phyloP scores from a whole-genome alignment of 345 rosid species.

The Theobroma cacao region DNA sequence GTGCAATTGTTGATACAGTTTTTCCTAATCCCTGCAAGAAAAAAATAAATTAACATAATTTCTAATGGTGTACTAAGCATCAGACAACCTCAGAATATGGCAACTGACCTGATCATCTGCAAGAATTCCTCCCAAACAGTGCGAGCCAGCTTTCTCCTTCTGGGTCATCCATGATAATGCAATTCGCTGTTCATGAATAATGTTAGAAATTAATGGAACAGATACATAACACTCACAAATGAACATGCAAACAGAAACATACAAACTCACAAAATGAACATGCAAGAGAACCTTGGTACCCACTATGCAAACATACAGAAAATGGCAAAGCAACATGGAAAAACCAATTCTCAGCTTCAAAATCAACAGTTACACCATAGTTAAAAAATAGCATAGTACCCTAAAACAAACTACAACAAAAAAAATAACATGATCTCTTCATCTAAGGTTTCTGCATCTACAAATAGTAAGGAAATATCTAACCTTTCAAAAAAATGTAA shows the following conservation, averaged over 20 bases:
- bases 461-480: not conserved
- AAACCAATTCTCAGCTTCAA: slow-evolving; percentile 1
- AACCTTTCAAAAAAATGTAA: not conserved
- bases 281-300: not conserved
- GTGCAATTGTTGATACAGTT: slow-evolving; percentile 92
- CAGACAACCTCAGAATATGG: not conserved
- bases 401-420: not conserved
- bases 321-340: slow-evolving; percentile 5
- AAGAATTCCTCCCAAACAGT: slow-evolving; percentile 94
- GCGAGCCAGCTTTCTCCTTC: slow-evolving; percentile 61
- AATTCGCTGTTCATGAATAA: slow-evolving; percentile 61
- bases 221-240: not conserved
- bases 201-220: not conserved
- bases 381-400: not conserved
- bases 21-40: slow-evolving; percentile 88
- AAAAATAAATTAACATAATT: not conserved
- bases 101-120: slow-evolving; percentile 92
- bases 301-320: slow-evolving; percentile 7
- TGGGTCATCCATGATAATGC: slow-evolving; percentile 97
- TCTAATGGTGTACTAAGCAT: not conserved
- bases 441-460: not conserved
- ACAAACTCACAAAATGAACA: not conserved
- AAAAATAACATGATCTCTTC: not conserved
- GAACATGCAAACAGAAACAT: not conserved
- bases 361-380: not conserved